These are phyloP conservation scores for Areca catechu DNA, from an alignment of 176 grass and related monocot genomes.

Conservation along the genomic window DNA sequence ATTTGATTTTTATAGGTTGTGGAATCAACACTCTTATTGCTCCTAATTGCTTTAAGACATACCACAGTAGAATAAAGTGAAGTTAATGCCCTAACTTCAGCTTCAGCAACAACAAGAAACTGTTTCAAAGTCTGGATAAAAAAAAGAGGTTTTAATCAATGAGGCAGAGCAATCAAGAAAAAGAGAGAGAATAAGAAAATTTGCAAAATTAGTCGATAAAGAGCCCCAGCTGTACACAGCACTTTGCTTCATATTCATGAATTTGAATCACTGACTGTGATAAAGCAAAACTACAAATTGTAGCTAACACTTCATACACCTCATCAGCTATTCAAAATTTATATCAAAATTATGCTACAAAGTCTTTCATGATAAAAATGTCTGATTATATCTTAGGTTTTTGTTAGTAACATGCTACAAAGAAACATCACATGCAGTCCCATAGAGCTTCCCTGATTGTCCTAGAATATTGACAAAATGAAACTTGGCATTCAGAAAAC, in stretches of 20 bases:
- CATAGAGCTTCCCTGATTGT: no score
- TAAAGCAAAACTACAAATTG: no score
- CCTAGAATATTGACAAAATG: no score
- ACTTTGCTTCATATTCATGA: neutral
- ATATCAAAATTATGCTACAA: no score
- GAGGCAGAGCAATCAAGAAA: neutral
- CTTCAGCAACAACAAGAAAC: conserved; percentile 80
- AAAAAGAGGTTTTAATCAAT: neutral
- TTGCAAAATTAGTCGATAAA: neutral
- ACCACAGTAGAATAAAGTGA: conserved; percentile 95
- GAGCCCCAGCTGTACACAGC: neutral
- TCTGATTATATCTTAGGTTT: no score
- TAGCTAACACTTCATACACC: no score
- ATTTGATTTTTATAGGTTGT: neutral
- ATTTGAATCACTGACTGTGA: neutral
- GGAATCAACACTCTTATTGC: neutral
- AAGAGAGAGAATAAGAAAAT: neutral
- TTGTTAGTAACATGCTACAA: no score
- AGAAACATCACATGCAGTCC: no score
- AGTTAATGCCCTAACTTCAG: conserved; percentile 88
- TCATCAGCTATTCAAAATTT: no score
- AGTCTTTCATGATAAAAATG: no score
- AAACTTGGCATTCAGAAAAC: no score
- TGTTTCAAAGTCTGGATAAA: conserved; percentile 70
- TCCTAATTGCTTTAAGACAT: conserved; percentile 10